Base-by-base conservation (phyloP, 208 protist genomes). In the Wallacemonas collosoma region DNA sequence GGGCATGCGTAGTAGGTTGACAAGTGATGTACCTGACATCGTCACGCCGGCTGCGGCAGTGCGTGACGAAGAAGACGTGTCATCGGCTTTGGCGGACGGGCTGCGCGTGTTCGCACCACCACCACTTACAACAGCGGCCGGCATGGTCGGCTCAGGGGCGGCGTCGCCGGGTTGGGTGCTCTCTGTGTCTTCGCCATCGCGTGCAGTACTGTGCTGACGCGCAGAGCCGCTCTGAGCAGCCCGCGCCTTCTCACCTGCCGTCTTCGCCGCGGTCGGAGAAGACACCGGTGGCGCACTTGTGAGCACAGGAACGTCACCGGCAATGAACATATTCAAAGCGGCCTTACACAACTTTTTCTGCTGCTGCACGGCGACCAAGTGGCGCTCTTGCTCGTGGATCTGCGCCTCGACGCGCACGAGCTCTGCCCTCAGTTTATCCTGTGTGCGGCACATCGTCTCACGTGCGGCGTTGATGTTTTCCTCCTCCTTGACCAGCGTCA, bases 371-470 rank as follows among this genome's bases (percentile, higher is more conserved):
- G 90, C 83, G 47, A 79, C 43, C 56, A 87, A 62, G 35, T 85
- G 86, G 6, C 76, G 68, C 75, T 90, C 82, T 50, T 90, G 82
- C 36, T 86, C 75, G 8, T 80, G 77, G 70, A 95, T 80, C 68
- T 94, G 90, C 70, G 89, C 86, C 78, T 97, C 89, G 15, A 94
- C 82, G 35, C 92, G 86, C 39, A 80, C 75, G 51, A 95, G 56
- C 68, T 97, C 92, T 1, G 90, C 89, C 8, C 80, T 81, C 26
- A 97, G 78, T 63, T 93, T 94, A 64, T 97, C 92, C 50, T 87
- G 83, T 26, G 91, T 83, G 26, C 87, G 35, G 9, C 77, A 73
- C 50, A 90, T 81, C 60, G 82, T 73, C 36, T 84, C 86, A 50
- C 74, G 68, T 2, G 81, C 61, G 2, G 80, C 77, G 45, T 79